Conservation (phyloP, 495 filamentous ascomycete genomes). For the Aspergillus cristatus region DNA sequence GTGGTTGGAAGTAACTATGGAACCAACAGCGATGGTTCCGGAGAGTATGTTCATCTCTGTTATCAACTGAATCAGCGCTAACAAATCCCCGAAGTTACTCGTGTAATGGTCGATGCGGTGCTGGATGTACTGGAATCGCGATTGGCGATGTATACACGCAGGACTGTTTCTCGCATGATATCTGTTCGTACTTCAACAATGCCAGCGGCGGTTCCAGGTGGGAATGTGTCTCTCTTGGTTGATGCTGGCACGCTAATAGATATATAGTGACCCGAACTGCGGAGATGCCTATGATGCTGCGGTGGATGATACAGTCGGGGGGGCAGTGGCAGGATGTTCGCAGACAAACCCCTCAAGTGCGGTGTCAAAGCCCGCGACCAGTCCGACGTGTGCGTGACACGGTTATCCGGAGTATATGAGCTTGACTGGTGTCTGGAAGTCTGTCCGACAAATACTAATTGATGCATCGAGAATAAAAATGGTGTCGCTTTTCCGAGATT, state of each 20-base stretch:
- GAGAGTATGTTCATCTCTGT: constrained; percentile 4
- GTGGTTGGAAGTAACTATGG: constrained; percentile 10
- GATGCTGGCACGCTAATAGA: background rate
- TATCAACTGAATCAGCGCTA: too few relatives aligned
- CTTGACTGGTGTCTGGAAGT: too few relatives aligned
- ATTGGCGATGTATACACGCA: constrained; percentile 9
- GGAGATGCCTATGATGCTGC: constrained; percentile 6
- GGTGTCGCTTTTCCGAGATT: too few relatives aligned
- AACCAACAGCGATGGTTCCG: constrained; percentile 2
- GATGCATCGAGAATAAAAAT: too few relatives aligned
- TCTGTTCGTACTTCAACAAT: constrained; percentile 8
- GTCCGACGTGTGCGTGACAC: constrained; percentile 5
- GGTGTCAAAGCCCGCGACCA: constrained; percentile 1
- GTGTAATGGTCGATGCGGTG: constrained; percentile 9
- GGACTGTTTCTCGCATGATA: constrained; percentile 10
- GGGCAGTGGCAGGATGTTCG: constrained; percentile 4
- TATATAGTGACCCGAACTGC: constrained; percentile 9
- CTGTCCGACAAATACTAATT: too few relatives aligned
- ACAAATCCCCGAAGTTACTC: constrained; percentile 3
- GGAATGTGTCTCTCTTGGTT: background rate
- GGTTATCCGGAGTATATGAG: too few relatives aligned
- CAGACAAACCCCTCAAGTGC: constrained; percentile 7
- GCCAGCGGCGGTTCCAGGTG: constrained; percentile 7
- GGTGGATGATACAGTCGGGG: constrained; percentile 4
- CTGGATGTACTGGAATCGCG: constrained; percentile 4